These are phyloP conservation scores for Malus sieversii DNA, from an alignment of 306 rosid genomes.

Conservation along the genomic window DNA sequence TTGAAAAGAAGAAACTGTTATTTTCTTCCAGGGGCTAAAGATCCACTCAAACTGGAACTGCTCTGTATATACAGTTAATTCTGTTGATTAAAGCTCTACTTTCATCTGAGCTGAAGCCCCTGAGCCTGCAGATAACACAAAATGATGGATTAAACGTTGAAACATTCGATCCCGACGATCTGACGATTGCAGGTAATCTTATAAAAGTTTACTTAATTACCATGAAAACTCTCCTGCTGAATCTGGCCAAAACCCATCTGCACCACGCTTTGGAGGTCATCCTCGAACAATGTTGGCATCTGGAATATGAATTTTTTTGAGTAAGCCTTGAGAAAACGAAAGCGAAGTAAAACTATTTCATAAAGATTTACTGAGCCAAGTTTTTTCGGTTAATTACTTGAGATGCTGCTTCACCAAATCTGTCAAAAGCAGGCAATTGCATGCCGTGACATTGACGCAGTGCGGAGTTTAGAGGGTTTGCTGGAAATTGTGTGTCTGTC, in stretches of 20 bases:
- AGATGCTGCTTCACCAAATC: conserved; percentile 26
- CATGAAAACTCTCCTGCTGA: conserved; percentile 31
- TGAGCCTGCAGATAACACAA: conserved; percentile 26
- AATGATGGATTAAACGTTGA: background rate
- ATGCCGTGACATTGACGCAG: conserved; percentile 19
- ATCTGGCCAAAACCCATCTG: conserved; percentile 49
- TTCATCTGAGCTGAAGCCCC: conserved; percentile 38
- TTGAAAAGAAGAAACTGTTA: conserved; percentile 5
- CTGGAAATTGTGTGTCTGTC: conserved; percentile 28
- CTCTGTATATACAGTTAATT: conserved; percentile 33
- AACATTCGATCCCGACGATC: background rate
- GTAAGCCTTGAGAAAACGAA: conserved; percentile 8
- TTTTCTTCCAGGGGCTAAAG: conserved; percentile 26
- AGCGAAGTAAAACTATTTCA: background rate
- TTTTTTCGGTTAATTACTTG: conserved; percentile 19
- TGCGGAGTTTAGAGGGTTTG: conserved; percentile 18
- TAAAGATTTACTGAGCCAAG: background rate
- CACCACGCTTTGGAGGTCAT: conserved; percentile 46
- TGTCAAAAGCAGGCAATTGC: conserved; percentile 20
- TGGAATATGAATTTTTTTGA: conserved; percentile 8
- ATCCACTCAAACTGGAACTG: conserved; percentile 25
- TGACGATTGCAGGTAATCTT: too few species aligned
- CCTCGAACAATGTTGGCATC: conserved; percentile 40
- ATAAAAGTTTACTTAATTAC: conserved; percentile 12
- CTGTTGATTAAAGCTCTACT: conserved; percentile 30